Base-by-base conservation (phyloP, 2,329 filamentous ascomycete species). In the Trichophyton mentagrophytes region DNA sequence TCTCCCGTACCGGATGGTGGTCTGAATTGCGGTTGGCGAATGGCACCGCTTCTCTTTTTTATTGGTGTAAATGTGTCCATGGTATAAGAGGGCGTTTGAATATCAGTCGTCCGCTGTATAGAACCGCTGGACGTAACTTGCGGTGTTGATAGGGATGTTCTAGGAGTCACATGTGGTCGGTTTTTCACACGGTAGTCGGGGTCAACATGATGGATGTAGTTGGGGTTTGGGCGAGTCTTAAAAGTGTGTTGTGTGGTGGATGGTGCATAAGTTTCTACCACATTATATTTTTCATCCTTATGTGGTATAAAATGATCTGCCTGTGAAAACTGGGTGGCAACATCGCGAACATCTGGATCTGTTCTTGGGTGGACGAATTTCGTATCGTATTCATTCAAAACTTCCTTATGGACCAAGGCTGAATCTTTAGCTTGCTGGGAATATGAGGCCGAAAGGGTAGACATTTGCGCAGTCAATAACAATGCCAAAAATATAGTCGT, bases 321-420 rank as follows among this genome's bases (percentile, higher is more conserved):
- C 64, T 74, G 71, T 0, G 83, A 84, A 62, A 87, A 86, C 72
- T 97, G 92, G 0, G 88, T 93, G 4, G 84, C 88, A 1, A 92
- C 90, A 68, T 87, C 83, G 65, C 85, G 79, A 65, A 95, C 88
- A 3, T 88, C 79, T 6, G 87, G 88, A 67, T 95, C 88, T n/a
- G 95, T 82, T 9, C 86, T 82, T 1, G 93, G 93, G 69, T 95
- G 90, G 0, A 99, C 93, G 69, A 87, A 96, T 76, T 99, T 99
- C 66, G 85, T 89, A 70, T 97, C 90, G 70, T 99, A 99, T 74
- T 99, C 93, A 71, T 90, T 86, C 74, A 97, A 80, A 3, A 97
- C 92, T 73, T 97, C 89, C 67, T 87, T 90, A 66, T 95, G 90
- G 62, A 99, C 87, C 55, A 96, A 81, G 1, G 85, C 80, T 1